These are phyloP conservation scores for Suzukiozyma palmioleophila DNA, from an alignment of 1,139 yeast genomes.

Conservation along the genomic window DNA sequence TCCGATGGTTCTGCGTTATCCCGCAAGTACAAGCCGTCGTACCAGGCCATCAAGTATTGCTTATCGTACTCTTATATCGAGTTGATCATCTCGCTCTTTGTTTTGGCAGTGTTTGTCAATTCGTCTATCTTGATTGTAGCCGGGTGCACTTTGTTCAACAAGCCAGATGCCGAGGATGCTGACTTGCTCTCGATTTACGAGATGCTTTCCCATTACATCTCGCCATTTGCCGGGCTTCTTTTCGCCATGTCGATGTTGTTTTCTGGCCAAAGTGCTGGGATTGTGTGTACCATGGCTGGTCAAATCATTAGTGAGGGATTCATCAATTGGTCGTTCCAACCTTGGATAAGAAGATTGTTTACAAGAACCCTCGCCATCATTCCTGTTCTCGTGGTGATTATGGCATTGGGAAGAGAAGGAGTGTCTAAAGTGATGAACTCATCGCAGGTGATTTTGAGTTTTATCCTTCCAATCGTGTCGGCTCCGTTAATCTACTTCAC, in stretches of 20 bases:
- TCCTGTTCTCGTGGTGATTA: constrained; percentile 63
- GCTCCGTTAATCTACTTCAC: constrained; percentile 77
- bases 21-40: constrained; percentile 55
- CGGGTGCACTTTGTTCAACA: constrained; percentile 61
- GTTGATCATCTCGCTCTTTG: constrained; percentile 57
- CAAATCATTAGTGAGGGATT: constrained; percentile 81
- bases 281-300: constrained; percentile 78
- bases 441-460: constrained; percentile 68
- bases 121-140: constrained; percentile 72
- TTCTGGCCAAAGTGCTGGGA: constrained; percentile 79
- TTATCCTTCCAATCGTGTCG: constrained; percentile 66
- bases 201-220: constrained; percentile 54
- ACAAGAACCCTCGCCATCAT: constrained; percentile 70
- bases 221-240: constrained; percentile 67
- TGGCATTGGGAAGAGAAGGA: constrained; percentile 66
- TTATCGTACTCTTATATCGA: constrained; percentile 63
- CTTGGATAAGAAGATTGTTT: constrained; percentile 65
- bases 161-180: constrained; percentile 62
- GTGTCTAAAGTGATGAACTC: constrained; percentile 65
- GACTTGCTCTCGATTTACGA: constrained; percentile 72
- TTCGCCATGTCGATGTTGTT: constrained; percentile 72
- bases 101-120: constrained; percentile 72
- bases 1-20: constrained; percentile 34
- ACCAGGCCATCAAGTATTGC: constrained; percentile 62
- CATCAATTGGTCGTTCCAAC: constrained; percentile 64